Conservation (phyloP, 2,329 filamentous ascomycete species). For the Sporothrix brasiliensis region DNA sequence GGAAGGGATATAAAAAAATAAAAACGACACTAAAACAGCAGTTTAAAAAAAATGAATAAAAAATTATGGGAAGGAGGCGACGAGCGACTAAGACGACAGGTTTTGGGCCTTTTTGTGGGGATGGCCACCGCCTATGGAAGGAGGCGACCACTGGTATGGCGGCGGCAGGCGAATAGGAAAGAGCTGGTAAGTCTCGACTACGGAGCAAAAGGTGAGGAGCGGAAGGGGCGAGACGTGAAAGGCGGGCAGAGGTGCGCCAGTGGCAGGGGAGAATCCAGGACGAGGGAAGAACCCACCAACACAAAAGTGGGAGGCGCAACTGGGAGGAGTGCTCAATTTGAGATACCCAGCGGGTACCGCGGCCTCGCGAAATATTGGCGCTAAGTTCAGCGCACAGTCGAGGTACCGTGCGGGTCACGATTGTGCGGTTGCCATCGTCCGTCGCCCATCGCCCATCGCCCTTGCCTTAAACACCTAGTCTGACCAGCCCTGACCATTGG, state of each 20-base stretch:
- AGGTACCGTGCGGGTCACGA: conserved; percentile 21
- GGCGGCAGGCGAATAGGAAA: conserved; percentile 26
- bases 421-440: conserved; percentile 6
- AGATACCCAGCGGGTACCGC: conserved; percentile 22
- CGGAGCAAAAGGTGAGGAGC: not conserved
- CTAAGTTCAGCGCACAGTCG: not conserved
- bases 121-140: conserved; percentile 15
- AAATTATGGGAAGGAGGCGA: conserved; percentile 32
- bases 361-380: conserved; percentile 7
- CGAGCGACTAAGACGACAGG: conserved; percentile 12
- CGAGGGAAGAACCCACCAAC: not conserved
- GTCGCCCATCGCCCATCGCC: conserved; percentile 22
- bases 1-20: conserved; percentile 29
- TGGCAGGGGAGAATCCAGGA: not conserved
- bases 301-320: conserved; percentile 12
- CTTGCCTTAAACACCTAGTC: conserved; percentile 13
- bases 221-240: conserved; percentile 4
- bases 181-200: conserved; percentile 6
- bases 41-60: conserved; percentile 23
- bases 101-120: conserved; percentile 27
- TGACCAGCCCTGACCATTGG: conserved; percentile 7
- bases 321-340: not conserved
- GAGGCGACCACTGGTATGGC: conserved; percentile 15
- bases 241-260: conserved; percentile 22
- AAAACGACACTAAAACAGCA: conserved; percentile 24